Evolutionary conservation across 2,329 filamentous ascomycete species (phyloP).

Genomic region (Thielaviopsis ethacetica): DNA sequence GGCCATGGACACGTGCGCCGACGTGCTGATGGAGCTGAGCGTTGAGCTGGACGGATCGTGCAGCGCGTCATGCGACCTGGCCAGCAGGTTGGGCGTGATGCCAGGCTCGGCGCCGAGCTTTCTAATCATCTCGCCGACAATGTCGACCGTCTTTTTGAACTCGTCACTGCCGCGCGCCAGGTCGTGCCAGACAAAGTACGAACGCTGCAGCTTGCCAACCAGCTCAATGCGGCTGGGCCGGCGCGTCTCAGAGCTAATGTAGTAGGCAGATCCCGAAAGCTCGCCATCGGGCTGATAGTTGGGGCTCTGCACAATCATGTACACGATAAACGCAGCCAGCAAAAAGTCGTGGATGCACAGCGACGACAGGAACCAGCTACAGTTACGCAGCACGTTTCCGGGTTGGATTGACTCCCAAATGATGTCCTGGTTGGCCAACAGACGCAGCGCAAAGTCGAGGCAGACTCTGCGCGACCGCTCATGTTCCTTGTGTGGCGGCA

Average conservation of each 20-base stretch:
- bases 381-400: constrained; percentile 33
- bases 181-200: constrained; percentile 4
- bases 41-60: background rate
- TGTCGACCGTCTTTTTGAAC: constrained; percentile 3
- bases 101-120: background rate
- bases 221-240: constrained; percentile 1
- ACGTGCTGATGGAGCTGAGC: background rate
- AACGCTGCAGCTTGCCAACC: background rate
- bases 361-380: constrained; percentile 40
- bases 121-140: constrained; percentile 5
- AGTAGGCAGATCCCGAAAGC: constrained; percentile 10
- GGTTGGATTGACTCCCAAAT: constrained; percentile 34
- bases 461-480: constrained; percentile 35
- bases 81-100: background rate
- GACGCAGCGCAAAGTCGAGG: constrained; percentile 29
- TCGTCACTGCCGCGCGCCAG: constrained; percentile 1
- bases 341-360: constrained; percentile 45
- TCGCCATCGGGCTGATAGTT: constrained; percentile 22
- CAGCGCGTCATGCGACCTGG: background rate
- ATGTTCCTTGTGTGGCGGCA: constrained; percentile 26
- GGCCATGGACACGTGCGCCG: background rate
- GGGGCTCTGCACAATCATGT: constrained; percentile 31
- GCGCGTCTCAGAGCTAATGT: background rate
- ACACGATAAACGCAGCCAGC: constrained; percentile 44
- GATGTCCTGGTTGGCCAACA: constrained; percentile 31